Evolutionary conservation across 345 rosid species (phyloP).

Genomic region (Viola odorata): DNA sequence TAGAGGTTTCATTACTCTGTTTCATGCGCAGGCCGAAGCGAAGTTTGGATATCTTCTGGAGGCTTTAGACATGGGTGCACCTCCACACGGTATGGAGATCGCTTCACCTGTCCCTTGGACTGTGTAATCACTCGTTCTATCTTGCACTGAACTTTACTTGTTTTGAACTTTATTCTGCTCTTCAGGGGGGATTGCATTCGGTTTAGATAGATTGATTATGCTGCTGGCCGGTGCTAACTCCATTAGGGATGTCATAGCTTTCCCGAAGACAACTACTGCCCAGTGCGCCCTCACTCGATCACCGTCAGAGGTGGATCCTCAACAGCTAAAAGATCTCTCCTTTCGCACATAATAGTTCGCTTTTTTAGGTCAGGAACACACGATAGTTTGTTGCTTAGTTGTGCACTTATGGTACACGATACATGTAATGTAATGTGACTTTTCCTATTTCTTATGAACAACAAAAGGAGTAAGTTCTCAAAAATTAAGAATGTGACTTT

Average conservation of each 20-base stretch:
- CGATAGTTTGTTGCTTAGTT: not conserved
- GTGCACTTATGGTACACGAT: not conserved
- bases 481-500: too few species aligned
- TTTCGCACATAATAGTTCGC: constrained; percentile 28
- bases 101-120: not conserved
- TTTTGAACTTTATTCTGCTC: not conserved
- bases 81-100: constrained; percentile 74
- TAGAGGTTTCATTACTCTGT: not conserved
- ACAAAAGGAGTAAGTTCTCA: too few species aligned
- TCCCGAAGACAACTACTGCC: constrained; percentile 93
- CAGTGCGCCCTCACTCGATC: constrained; percentile 84
- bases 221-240: constrained; percentile 68
- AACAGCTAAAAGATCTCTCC: constrained; percentile 73
- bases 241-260: constrained; percentile 91
- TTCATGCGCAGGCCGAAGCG: constrained; percentile 63
- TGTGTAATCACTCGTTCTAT: not conserved
- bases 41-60: constrained; percentile 95
- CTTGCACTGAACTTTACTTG: not conserved
- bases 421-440: too few species aligned
- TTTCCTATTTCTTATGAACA: too few species aligned
- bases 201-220: constrained; percentile 92
- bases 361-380: not conserved
- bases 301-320: constrained; percentile 91
- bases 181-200: constrained; percentile 90
- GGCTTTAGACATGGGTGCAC: constrained; percentile 99